A percentile compares a stretch with the other conserved stretches of the same genome.
Evolutionary conservation across 805 yeast species (phyloP).

Genomic region (Myxozyma nipponensis): DNA sequence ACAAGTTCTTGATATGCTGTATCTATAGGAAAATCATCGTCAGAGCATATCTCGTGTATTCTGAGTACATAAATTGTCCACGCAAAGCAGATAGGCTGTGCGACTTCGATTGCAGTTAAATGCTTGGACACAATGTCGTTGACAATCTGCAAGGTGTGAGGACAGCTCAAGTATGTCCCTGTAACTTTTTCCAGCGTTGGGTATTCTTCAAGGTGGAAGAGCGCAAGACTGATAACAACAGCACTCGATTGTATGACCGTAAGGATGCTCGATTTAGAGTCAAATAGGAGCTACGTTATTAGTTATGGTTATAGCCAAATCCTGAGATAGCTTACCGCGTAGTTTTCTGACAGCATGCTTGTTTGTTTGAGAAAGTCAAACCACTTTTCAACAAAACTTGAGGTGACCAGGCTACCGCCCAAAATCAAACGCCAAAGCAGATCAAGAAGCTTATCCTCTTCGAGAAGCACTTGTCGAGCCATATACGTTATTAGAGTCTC

Average conservation of each 20-base stretch:
- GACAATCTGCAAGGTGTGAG: slow-evolving; percentile 2
- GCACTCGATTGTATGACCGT: neutral
- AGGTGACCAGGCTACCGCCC: slow-evolving; percentile 3
- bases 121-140: slow-evolving; percentile 4
- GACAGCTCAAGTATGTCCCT: neutral
- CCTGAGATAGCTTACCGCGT: neutral
- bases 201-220: slow-evolving; percentile 6
- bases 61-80: slow-evolving; percentile 14
- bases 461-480: slow-evolving; percentile 13
- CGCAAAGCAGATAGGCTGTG: slow-evolving; percentile 16
- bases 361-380: neutral
- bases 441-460: slow-evolving; percentile 12
- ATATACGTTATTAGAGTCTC: slow-evolving; percentile 5
- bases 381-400: slow-evolving; percentile 3
- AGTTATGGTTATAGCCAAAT: slow-evolving; percentile 3
- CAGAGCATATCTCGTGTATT: slow-evolving; percentile 2
- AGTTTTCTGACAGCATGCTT: neutral
- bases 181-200: slow-evolving; percentile 4
- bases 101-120: slow-evolving; percentile 9
- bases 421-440: slow-evolving; percentile 3
- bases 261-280: neutral
- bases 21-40: slow-evolving; percentile 11
- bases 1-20: neutral
- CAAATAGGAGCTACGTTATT: slow-evolving; percentile 1
- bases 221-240: slow-evolving; percentile 2